Percentiles rank a stretch among this genome's conserved stretches.
Conservation (phyloP, 1,284 basidiomycete genomes). For the Schizophyllum commune region DNA sequence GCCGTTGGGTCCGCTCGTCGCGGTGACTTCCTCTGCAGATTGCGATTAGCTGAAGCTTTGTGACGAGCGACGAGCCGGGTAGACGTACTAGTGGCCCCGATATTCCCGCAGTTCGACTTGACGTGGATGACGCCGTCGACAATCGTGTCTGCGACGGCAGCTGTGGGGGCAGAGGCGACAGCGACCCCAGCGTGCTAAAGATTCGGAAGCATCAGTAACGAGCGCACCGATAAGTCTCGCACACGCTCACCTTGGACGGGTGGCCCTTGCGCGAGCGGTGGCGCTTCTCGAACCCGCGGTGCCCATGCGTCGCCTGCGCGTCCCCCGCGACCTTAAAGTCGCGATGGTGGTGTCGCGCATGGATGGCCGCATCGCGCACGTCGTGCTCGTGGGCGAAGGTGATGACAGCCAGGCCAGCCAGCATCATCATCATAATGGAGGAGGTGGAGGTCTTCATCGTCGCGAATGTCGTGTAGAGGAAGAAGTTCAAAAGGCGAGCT, state of each 20-base stretch:
- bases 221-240: too few relatives aligned
- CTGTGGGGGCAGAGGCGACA: not conserved
- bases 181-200: not conserved
- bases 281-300: not conserved
- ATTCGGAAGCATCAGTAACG: too few relatives aligned
- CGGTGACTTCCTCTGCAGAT: constrained; percentile 37
- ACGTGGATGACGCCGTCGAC: constrained; percentile 21
- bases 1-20: constrained; percentile 64
- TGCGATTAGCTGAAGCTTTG: not conserved
- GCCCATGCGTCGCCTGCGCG: not conserved
- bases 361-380: too few relatives aligned
- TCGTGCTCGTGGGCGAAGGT: too few relatives aligned
- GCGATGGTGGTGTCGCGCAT: too few relatives aligned
- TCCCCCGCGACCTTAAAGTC: too few relatives aligned
- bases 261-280: not conserved
- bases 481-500: too few relatives aligned
- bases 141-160: not conserved
- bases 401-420: too few relatives aligned
- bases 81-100: constrained; percentile 37
- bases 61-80: not conserved
- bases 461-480: too few relatives aligned
- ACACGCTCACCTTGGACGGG: not conserved
- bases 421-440: too few relatives aligned
- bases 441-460: too few relatives aligned
- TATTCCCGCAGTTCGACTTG: constrained; percentile 29